A percentile compares a stretch with the other conserved stretches of the same genome.
Conservation (phyloP, 139 green algal species). For the Axilococcus clingmanii region DNA sequence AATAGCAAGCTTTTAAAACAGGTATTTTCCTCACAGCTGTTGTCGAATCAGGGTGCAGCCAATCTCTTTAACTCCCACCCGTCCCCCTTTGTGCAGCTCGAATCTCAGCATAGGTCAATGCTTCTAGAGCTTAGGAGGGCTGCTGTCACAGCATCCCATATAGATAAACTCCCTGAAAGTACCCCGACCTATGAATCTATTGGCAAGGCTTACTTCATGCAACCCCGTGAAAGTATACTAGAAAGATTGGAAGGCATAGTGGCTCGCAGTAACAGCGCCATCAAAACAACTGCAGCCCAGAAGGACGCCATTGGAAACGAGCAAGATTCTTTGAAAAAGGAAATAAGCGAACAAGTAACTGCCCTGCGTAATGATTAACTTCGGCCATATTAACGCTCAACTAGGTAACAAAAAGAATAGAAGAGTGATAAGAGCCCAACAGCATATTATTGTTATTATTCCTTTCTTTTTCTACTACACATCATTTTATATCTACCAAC, state of each 20-base stretch:
- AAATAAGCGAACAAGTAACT: background rate
- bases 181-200: conserved; percentile 11
- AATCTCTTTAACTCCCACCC: too few relatives aligned
- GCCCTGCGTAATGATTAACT: background rate
- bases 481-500: conserved; percentile 60
- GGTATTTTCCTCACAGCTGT: too few relatives aligned
- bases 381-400: too few relatives aligned
- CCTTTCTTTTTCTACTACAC: background rate
- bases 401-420: background rate
- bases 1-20: too few relatives aligned
- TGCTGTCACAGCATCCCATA: conserved; percentile 26
- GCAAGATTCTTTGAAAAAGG: conserved; percentile 10
- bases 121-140: conserved; percentile 18
- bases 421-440: background rate
- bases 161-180: conserved; percentile 19
- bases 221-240: too few relatives aligned
- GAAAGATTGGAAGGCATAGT: too few relatives aligned
- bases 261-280: conserved; percentile 5
- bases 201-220: conserved; percentile 33
- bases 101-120: conserved; percentile 8
- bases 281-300: background rate
- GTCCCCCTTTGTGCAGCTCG: conserved; percentile 16
- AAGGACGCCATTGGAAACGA: conserved; percentile 15
- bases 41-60: too few relatives aligned
- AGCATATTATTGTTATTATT: background rate